phyloP scores from a whole-genome alignment of 192 early-diverging fungal genomes.

The Thamnidium elegans region DNA sequence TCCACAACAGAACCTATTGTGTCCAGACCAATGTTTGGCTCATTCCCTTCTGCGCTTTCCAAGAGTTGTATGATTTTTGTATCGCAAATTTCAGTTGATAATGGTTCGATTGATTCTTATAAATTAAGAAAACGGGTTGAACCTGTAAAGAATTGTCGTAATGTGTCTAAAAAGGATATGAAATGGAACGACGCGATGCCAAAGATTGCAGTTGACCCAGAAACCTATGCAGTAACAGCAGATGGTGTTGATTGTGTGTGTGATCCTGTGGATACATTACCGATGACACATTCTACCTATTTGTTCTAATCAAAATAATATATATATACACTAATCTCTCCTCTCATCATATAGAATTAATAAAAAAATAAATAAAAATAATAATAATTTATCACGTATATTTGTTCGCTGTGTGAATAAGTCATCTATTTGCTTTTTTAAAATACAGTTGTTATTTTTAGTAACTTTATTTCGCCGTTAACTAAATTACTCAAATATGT shows the following conservation, averaged over 20 bases:
- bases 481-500: too few relatives aligned
- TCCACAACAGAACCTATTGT: slow-evolving; percentile 89
- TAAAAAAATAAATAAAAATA: too few relatives aligned
- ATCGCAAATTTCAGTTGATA: slow-evolving; percentile 65
- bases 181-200: slow-evolving; percentile 79
- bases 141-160: slow-evolving; percentile 71
- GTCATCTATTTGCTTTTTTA: too few relatives aligned
- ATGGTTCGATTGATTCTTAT: slow-evolving; percentile 54
- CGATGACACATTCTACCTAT: slow-evolving; percentile 65
- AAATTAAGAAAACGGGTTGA: slow-evolving; percentile 63
- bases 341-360: too few relatives aligned
- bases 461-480: too few relatives aligned
- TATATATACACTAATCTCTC: too few relatives aligned
- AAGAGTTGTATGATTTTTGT: slow-evolving; percentile 77
- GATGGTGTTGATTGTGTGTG: slow-evolving; percentile 67
- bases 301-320: slow-evolving; percentile 45
- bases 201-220: slow-evolving; percentile 79
- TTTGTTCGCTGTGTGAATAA: too few relatives aligned
- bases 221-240: slow-evolving; percentile 82
- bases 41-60: slow-evolving; percentile 55
- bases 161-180: slow-evolving; percentile 79
- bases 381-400: too few relatives aligned
- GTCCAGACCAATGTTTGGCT: slow-evolving; percentile 81
- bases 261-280: slow-evolving; percentile 65
- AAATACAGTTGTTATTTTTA: too few relatives aligned